Conservation (phyloP, 352 stramenopile species). For the Lagenidium sp. region DNA sequence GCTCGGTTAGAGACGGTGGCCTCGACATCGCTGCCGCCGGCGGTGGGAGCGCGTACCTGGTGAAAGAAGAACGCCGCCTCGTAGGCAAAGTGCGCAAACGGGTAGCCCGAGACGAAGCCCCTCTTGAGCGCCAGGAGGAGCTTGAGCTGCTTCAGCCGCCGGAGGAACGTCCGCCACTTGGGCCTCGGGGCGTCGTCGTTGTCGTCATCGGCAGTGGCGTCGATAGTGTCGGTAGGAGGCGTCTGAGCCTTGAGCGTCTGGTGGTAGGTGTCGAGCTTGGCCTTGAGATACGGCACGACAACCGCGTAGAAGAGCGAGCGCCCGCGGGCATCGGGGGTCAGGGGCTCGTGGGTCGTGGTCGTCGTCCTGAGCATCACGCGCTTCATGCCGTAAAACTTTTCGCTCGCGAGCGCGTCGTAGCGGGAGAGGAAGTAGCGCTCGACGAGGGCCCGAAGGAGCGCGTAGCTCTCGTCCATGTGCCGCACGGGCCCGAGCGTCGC, state of each 20-base stretch:
- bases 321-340: constrained; percentile 34
- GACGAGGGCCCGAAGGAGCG: constrained; percentile 40
- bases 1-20: too few relatives aligned
- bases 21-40: too few relatives aligned
- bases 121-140: constrained; percentile 41
- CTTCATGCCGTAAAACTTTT: constrained; percentile 86
- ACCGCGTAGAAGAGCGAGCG: constrained; percentile 55
- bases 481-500: constrained; percentile 40
- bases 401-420: constrained; percentile 68
- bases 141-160: constrained; percentile 31
- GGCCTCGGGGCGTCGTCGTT: not conserved
- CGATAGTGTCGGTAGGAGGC: not conserved
- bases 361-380: constrained; percentile 34
- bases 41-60: constrained; percentile 23
- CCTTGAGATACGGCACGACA: constrained; percentile 68
- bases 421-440: constrained; percentile 68
- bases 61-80: constrained; percentile 79
- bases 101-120: constrained; percentile 57
- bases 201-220: not conserved
- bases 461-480: constrained; percentile 73
- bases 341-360: constrained; percentile 17
- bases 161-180: constrained; percentile 26
- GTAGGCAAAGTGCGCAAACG: constrained; percentile 70
- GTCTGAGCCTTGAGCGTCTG: constrained; percentile 30
- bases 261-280: constrained; percentile 63